Evolutionary conservation across 2,329 filamentous ascomycete genomes (phyloP), one percentile per base, ranked within the genome.

Genomic region (Cordyceps javanica): DNA sequence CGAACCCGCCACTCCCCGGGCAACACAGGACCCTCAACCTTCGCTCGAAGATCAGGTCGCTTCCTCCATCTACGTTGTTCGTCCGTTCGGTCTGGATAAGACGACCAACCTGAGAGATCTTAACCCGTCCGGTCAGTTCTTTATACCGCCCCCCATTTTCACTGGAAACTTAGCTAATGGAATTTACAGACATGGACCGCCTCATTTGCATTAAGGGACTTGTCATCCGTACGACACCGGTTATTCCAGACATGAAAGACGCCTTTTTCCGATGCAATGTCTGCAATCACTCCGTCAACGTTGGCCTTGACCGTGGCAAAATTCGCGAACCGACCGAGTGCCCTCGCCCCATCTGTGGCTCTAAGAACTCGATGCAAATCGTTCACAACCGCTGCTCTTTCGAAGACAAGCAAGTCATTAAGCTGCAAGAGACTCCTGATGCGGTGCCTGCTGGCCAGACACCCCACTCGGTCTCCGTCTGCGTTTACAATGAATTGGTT

Each of bases 171-270:
- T 42, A 58, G 48, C 60, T 66, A 34, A n/a, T n/a, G n/a, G n/a
- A n/a, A 66, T 54, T 41, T n/a, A 5, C 64, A 82, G 91, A 97
- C 68, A 96, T 97, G 83, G 95, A 99, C 73, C 95, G 95, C 69
- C 82, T 99, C 63, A 88, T 99, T 63, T 90, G 88, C 63, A 87
- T 99, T 73, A 99, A 97, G 74, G 94, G 94, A 46, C 80, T 99
- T 16, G 94, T 99, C 60, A 99, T 99, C 67, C 87, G 94, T 61
- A 89, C 94, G 3, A 97, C 94, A 0, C 91, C 94, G 0, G 90
- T 99, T 63, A 97, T 99, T 62, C 94, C 94, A 0, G 94, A 99
- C 67, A 99, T 99, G 95, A 97, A 95, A 75, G 90, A 96, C 69
- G 94, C 94, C 0, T 97, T 96, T 75, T 99, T 99, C 83, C 89